Evolutionary conservation across 164 flowering plant genomes (phyloP).

Genomic region (Nelumbo lutea): DNA sequence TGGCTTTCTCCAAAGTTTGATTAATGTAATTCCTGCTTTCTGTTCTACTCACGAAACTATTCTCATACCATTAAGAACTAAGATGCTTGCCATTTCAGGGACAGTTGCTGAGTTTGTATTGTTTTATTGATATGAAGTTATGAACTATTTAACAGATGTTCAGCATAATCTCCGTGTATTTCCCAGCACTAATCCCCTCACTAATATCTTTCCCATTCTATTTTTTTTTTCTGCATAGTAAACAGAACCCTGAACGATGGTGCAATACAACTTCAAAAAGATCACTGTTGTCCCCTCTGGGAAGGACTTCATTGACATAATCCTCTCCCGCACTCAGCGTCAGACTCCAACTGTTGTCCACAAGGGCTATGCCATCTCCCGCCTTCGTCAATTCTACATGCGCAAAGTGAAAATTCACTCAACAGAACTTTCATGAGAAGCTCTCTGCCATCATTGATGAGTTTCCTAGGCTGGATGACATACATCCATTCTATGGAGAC

Average conservation of each 20-base stretch:
- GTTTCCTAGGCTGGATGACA: conserved; percentile 58
- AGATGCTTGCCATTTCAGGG: too few relatives aligned
- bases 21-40: too few relatives aligned
- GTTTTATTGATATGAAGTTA: too few relatives aligned
- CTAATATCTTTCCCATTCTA: too few relatives aligned
- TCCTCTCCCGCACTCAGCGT: conserved; percentile 58
- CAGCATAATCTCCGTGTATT: too few relatives aligned
- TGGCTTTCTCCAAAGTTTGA: too few relatives aligned
- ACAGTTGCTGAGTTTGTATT: too few relatives aligned
- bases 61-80: too few relatives aligned
- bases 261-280: conserved; percentile 66
- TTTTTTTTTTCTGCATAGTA: too few relatives aligned
- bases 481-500: conserved; percentile 68
- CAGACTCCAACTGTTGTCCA: conserved; percentile 66
- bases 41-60: too few relatives aligned
- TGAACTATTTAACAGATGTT: too few relatives aligned
- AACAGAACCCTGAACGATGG: conserved; percentile 29
- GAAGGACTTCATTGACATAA: conserved; percentile 58
- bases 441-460: conserved; percentile 65
- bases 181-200: too few relatives aligned
- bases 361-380: conserved; percentile 57
- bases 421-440: conserved; percentile 58
- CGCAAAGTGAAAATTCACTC: conserved; percentile 63
- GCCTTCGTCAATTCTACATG: conserved; percentile 64
- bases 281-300: conserved; percentile 61